phyloP scores from a whole-genome alignment of 495 filamentous ascomycete species.

The Aspergillus bridgeri region DNA sequence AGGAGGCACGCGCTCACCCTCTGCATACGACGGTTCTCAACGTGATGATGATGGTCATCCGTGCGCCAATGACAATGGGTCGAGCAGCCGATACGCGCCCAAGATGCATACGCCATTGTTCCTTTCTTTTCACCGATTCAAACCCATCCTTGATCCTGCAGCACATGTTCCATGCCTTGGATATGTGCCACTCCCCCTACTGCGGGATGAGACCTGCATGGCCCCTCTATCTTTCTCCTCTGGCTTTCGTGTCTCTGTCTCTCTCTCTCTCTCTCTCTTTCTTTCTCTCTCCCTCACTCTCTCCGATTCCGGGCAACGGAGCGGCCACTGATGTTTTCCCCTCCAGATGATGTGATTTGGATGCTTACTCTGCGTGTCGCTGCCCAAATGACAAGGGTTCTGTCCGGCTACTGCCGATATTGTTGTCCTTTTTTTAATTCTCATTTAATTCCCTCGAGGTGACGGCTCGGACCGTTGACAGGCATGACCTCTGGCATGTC shows the following conservation, averaged over 20 bases:
- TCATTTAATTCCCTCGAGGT: constrained; percentile 16
- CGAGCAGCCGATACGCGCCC: constrained; percentile 19
- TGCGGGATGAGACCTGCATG: background rate
- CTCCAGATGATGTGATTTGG: constrained; percentile 6
- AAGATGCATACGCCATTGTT: constrained; percentile 17
- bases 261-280: background rate
- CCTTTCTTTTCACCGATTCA: constrained; percentile 9
- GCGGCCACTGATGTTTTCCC: background rate
- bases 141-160: constrained; percentile 5
- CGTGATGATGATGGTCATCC: constrained; percentile 15
- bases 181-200: constrained; percentile 3
- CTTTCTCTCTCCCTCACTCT: background rate
- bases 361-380: constrained; percentile 22
- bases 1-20: constrained; percentile 22
- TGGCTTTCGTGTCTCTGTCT: background rate
- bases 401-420: constrained; percentile 19
- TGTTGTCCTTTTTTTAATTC: background rate
- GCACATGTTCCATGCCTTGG: constrained; percentile 8
- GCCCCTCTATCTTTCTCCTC: background rate
- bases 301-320: background rate
- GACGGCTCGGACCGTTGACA: constrained; percentile 23
- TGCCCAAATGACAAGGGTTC: constrained; percentile 23
- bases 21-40: constrained; percentile 17
- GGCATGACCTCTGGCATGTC: constrained; percentile 18
- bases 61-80: constrained; percentile 20